Conservation (phyloP, 2,329 filamentous ascomycete genomes). For the Colletotrichum acutatum region DNA sequence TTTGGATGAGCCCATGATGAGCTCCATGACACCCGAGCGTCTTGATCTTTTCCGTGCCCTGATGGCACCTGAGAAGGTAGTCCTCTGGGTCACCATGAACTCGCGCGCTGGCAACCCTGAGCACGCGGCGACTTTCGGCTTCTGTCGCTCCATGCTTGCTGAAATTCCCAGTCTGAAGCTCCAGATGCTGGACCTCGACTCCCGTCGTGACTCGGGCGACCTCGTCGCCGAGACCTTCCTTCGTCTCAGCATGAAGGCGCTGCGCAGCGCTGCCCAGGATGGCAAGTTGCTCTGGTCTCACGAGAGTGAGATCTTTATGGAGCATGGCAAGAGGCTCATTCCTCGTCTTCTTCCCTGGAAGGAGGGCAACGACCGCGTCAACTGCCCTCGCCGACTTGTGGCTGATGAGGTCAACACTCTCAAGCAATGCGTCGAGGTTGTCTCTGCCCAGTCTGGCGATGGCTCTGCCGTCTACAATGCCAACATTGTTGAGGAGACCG, state of each 20-base stretch:
- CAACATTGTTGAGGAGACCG: slow-evolving; percentile 29
- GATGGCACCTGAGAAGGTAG: slow-evolving; percentile 31
- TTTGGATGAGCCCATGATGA: slow-evolving; percentile 41
- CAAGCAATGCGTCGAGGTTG: slow-evolving; percentile 43
- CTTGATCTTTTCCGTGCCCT: slow-evolving; percentile 37
- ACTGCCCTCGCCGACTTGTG: slow-evolving; percentile 50
- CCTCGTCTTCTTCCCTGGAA: slow-evolving; percentile 53
- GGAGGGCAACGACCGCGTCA: slow-evolving; percentile 50
- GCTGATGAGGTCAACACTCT: slow-evolving; percentile 46
- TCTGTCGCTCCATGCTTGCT: slow-evolving; percentile 32
- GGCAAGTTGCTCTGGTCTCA: slow-evolving; percentile 29
- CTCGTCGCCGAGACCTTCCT: slow-evolving; percentile 30
- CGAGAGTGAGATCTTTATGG: slow-evolving; percentile 45
- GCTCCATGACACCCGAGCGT: slow-evolving; percentile 45
- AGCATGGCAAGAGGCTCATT: slow-evolving; percentile 46
- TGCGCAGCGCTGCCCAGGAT: slow-evolving; percentile 1
- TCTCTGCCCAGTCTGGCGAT: slow-evolving; percentile 31
- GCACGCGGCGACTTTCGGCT: slow-evolving; percentile 35
- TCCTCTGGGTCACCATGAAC: slow-evolving; percentile 41
- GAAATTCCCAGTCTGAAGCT: slow-evolving; percentile 35
- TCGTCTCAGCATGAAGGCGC: slow-evolving; percentile 20
- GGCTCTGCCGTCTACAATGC: slow-evolving; percentile 38
- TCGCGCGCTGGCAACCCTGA: slow-evolving; percentile 37
- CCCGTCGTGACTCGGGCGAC: background rate
- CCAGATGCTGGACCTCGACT: slow-evolving; percentile 36